Evolutionary conservation across 495 filamentous ascomycete species (phyloP), one percentile per base, ranked within the genome.

Genomic region (Lentithecium fluviatile): DNA sequence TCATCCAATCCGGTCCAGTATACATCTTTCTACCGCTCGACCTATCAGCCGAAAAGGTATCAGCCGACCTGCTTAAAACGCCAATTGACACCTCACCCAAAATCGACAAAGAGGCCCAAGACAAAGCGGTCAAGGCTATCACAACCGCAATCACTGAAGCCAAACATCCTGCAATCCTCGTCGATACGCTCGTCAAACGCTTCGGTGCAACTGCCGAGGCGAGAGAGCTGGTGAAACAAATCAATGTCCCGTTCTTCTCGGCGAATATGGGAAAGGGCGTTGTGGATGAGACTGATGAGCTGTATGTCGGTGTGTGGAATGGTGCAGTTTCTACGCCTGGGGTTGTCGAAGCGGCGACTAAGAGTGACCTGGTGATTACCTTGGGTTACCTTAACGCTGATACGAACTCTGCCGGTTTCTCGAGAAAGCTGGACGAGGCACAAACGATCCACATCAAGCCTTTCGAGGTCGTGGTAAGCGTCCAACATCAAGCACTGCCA

Each of bases 11-110:
- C 12, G 38, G 56, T 19, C 74, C 74, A 0, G 74, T 75, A 0
- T 75, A 74, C 56, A 70, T 76, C 47, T 76, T 74, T 62, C 21
- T 76, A 2, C 74, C 74, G n/a, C 65, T 74, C 2, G 71, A 76
- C 53, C 58, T 75, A 25, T 68, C 69, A 0, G 58, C 62, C 36
- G 61, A 69, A 47, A 61, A 64, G 45, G 70, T 76, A 1, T 57
- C 71, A 6, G 52, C 65, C 2, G 45, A 54, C 11, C 58, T 68
- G 1, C 59, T 76, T 7, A 40, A 70, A 13, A 76, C 60, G 8
- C 68, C 66, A 2, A 68, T 76, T 19, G 65, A 76, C 54, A 34
- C 71, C 13, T 56, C 59, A 10, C 64, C 65, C 11, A 52, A 62
- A 11, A 51, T 71, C 15, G 69, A 74, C 56, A 17, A 24, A n/a